These are phyloP conservation scores for Gaultheria prostrata DNA, from an alignment of 148 eudicot species.

Conservation along the genomic window DNA sequence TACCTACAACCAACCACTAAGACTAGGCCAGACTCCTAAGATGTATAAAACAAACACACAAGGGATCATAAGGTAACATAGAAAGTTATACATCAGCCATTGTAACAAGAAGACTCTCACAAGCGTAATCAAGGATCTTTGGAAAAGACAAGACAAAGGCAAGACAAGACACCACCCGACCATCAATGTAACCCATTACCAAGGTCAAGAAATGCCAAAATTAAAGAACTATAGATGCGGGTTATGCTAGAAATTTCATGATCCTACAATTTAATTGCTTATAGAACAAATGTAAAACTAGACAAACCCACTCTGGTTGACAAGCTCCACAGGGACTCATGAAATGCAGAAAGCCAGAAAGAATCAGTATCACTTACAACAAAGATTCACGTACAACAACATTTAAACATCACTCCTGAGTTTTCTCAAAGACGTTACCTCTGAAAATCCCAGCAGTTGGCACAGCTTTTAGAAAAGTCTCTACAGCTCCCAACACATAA, in stretches of 20 bases:
- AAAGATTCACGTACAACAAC: background rate
- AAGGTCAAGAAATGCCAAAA: background rate
- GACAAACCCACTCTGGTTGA: background rate
- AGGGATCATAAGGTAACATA: background rate
- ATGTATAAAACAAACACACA: too few relatives aligned
- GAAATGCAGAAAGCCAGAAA: background rate
- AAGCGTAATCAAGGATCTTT: background rate
- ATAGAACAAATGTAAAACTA: conserved; percentile 6
- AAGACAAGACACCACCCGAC: background rate
- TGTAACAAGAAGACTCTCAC: background rate
- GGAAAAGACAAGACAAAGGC: background rate
- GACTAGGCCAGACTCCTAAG: background rate
- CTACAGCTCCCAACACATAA: conserved; percentile 99
- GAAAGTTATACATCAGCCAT: conserved; percentile 1
- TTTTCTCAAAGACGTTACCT: conserved; percentile 38
- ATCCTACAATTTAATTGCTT: background rate
- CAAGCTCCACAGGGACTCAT: conserved; percentile 4
- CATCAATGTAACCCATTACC: background rate
- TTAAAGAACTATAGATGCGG: background rate
- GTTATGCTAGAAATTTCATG: conserved; percentile 1
- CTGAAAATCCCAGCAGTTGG: conserved; percentile 89
- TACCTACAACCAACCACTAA: conserved; percentile 10
- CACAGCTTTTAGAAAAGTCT: conserved; percentile 92
- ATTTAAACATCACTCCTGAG: conserved; percentile 11
- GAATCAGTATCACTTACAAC: background rate